Conservation (phyloP, 108 stramenopile species). For the Ochromonas danica region DNA sequence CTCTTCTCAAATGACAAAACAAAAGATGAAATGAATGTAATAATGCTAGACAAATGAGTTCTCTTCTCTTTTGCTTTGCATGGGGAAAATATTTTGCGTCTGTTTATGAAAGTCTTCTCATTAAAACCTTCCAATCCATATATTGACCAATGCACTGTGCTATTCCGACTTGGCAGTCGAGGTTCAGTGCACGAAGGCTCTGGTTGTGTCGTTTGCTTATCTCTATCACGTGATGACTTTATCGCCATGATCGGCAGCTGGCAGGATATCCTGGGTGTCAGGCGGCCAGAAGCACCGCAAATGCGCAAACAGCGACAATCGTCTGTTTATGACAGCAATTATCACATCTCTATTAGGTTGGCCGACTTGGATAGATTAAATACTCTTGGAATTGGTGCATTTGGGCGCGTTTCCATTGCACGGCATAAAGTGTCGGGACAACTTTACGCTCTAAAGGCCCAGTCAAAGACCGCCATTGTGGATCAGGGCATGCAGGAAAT, state of each 20-base stretch:
- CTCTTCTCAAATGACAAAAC: no score
- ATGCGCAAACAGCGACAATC: background rate
- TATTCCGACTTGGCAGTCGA: no score
- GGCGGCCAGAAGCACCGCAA: background rate
- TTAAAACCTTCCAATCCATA: no score
- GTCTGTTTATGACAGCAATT: background rate
- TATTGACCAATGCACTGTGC: no score
- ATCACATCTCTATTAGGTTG: slow-evolving; percentile 39
- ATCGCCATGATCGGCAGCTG: slow-evolving; percentile 62
- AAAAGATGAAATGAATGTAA: no score
- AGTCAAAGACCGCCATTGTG: slow-evolving; percentile 66
- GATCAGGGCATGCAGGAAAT: slow-evolving; percentile 65
- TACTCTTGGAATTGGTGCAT: slow-evolving; percentile 69
- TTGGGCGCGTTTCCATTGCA: slow-evolving; percentile 70
- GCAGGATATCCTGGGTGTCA: no score
- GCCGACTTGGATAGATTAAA: slow-evolving; percentile 57
- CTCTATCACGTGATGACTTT: slow-evolving; percentile 62
- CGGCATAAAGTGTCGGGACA: slow-evolving; percentile 56
- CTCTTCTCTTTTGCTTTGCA: no score
- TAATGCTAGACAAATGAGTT: no score
- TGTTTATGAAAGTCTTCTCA: no score
- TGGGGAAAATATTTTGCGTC: no score
- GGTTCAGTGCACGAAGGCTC: no score
- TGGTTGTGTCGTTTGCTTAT: background rate
- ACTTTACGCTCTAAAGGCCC: slow-evolving; percentile 72